These are phyloP conservation scores for Pseudocercospora macadamiae DNA, from an alignment of 2,329 filamentous ascomycete species.

Conservation along the genomic window DNA sequence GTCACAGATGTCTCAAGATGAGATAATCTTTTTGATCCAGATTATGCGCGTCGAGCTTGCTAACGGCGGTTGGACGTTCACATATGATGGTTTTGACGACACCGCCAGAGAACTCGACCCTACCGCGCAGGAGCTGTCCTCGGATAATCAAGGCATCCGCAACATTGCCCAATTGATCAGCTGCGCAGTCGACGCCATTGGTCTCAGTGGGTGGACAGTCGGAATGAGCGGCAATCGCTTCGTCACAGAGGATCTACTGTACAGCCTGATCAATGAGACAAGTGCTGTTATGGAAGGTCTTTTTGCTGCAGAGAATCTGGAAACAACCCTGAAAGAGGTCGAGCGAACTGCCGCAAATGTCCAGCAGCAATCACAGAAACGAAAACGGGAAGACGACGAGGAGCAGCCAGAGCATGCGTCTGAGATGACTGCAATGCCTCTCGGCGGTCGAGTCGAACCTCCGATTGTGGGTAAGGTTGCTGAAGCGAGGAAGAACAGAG, in stretches of 20 bases:
- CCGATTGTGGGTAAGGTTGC: slow-evolving; percentile 1
- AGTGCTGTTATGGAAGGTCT: slow-evolving; percentile 19
- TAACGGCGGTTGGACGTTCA: slow-evolving; percentile 74
- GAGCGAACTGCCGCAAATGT: slow-evolving; percentile 14
- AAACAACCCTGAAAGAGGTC: slow-evolving; percentile 15
- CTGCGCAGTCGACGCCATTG: slow-evolving; percentile 75
- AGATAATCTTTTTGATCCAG: slow-evolving; percentile 72
- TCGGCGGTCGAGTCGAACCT: slow-evolving; percentile 16
- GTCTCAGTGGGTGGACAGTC: slow-evolving; percentile 73
- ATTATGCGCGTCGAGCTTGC: slow-evolving; percentile 73
- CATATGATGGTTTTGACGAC: slow-evolving; percentile 63
- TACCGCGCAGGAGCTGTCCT: slow-evolving; percentile 63
- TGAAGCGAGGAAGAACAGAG: slow-evolving; percentile 4
- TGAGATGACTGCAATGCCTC: slow-evolving; percentile 13
- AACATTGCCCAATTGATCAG: slow-evolving; percentile 73
- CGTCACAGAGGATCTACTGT: slow-evolving; percentile 16
- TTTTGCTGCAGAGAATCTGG: slow-evolving; percentile 16
- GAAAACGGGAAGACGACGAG: slow-evolving; percentile 13
- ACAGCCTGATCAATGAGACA: slow-evolving; percentile 19
- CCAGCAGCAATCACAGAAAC: slow-evolving; percentile 9
- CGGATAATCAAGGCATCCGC: slow-evolving; percentile 69
- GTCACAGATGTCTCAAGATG: slow-evolving; percentile 59
- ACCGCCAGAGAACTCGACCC: slow-evolving; percentile 55
- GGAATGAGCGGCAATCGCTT: slow-evolving; percentile 47
- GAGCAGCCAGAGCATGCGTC: slow-evolving; percentile 12